phyloP scores from a whole-genome alignment of 2,329 filamentous ascomycete genomes.

The Paraphaeosphaeria minitans region DNA sequence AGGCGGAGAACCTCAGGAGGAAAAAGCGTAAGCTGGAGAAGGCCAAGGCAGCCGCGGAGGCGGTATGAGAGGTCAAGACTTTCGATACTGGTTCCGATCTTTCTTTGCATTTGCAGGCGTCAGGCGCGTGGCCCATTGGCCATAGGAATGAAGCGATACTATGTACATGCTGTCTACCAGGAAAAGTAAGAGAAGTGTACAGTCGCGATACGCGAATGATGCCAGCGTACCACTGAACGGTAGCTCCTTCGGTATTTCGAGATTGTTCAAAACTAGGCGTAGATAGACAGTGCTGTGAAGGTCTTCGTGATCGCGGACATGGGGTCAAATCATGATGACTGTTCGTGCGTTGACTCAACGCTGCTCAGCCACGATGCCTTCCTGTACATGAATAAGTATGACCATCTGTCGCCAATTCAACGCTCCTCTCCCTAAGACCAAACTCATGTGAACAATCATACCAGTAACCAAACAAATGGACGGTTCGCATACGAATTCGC shows the following conservation, averaged over 20 bases:
- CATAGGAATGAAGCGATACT: background rate
- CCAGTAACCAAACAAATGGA: too few relatives aligned
- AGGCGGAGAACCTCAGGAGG: constrained; percentile 81
- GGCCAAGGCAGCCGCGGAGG: constrained; percentile 40
- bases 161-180: background rate
- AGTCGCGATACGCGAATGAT: background rate
- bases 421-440: background rate
- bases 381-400: background rate
- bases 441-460: background rate
- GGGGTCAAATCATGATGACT: background rate
- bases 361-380: background rate
- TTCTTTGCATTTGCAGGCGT: constrained; percentile 8
- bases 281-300: background rate
- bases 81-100: constrained; percentile 17
- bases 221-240: background rate
- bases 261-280: background rate
- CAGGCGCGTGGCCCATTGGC: constrained; percentile 1
- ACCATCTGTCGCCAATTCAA: background rate
- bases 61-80: constrained; percentile 22
- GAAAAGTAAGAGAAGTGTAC: background rate
- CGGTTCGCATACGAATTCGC: background rate
- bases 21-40: constrained; percentile 93
- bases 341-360: background rate
- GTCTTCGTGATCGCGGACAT: background rate
- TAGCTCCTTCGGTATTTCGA: background rate